A percentile compares a stretch with the other conserved stretches of the same genome.
Conservation (phyloP, 1,284 basidiomycete species). For the Cystobasidium pallidum region DNA sequence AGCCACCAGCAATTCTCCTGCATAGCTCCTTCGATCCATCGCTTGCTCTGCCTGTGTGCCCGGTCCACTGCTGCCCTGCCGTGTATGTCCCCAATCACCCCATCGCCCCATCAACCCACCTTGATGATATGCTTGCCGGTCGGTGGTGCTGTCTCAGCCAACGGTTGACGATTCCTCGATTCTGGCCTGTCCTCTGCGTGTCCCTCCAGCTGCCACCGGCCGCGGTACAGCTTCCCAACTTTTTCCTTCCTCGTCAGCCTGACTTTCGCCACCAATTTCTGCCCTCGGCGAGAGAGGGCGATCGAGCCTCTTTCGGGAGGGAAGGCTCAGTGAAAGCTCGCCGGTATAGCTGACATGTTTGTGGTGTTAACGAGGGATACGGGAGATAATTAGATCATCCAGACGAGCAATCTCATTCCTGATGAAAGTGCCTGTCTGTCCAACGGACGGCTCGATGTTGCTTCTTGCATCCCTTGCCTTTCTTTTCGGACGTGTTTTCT, state of each 20-base stretch:
- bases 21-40: not conserved
- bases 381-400: no score
- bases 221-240: not conserved
- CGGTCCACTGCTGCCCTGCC: not conserved
- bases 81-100: no score
- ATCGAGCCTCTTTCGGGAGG: not conserved
- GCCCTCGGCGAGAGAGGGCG: not conserved
- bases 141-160: not conserved
- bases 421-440: no score
- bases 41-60: not conserved
- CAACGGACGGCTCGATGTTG: no score
- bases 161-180: no score
- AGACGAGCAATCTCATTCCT: no score
- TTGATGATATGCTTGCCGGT: slow-evolving; percentile 15
- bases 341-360: no score
- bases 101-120: no score
- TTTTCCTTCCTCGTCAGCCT: not conserved
- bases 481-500: no score
- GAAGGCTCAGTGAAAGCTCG: not conserved
- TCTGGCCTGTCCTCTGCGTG: no score
- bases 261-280: not conserved
- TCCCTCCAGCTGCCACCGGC: not conserved
- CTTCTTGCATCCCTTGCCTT: no score
- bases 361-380: no score
- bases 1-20: slow-evolving; percentile 1